Percentiles rank a stretch among this genome's conserved stretches.
These are phyloP conservation scores for Rhodotorula sp. DNA, from an alignment of 1,284 basidiomycete species.

Conservation along the genomic window DNA sequence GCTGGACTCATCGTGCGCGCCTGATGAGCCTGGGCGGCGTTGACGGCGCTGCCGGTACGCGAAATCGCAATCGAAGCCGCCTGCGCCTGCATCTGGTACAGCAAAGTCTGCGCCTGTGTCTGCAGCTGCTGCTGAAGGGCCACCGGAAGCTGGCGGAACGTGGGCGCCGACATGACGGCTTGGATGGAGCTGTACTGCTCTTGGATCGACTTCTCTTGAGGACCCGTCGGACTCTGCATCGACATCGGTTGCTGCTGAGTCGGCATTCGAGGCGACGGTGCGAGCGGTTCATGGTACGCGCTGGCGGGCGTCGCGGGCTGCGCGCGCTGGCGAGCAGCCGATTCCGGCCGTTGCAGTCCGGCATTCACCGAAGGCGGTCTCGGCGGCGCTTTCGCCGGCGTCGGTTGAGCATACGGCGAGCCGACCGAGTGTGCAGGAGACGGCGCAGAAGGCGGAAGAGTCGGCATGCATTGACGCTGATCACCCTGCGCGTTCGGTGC, in stretches of 20 bases:
- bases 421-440: background rate
- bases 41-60: background rate
- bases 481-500: no score
- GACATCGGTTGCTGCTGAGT: slow-evolving; percentile 6
- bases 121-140: slow-evolving; percentile 30
- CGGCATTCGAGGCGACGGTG: slow-evolving; percentile 17
- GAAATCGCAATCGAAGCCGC: slow-evolving; percentile 3
- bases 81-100: slow-evolving; percentile 35
- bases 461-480: no score
- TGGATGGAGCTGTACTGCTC: slow-evolving; percentile 31
- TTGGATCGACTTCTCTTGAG: background rate
- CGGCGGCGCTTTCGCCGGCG: background rate
- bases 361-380: background rate
- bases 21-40: background rate
- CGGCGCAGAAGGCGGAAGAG: background rate
- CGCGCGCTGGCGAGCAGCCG: background rate
- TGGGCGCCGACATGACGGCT: slow-evolving; percentile 26
- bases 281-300: background rate
- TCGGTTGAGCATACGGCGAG: background rate
- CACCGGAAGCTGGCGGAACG: slow-evolving; percentile 29
- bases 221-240: background rate
- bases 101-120: slow-evolving; percentile 16
- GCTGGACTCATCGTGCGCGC: slow-evolving; percentile 2
- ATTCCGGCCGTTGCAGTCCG: background rate
- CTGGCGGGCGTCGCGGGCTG: background rate